Base-by-base conservation (phyloP, 805 yeast genomes). In the Saccharomyces eubayanus region DNA sequence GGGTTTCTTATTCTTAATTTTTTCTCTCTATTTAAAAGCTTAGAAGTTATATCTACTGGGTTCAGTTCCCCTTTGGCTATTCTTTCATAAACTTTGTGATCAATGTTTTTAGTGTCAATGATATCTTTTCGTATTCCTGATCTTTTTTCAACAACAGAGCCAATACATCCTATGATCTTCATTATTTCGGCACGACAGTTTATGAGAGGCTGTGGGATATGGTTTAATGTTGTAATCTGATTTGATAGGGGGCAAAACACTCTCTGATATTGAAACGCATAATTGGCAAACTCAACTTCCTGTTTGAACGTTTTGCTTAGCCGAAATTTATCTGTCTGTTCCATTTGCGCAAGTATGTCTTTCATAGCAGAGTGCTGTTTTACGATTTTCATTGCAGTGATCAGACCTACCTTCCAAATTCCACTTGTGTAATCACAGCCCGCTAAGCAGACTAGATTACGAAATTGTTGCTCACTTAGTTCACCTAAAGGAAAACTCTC, bases 341-440 rank as follows among this genome's bases (percentile, higher is more conserved):
- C 70, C 53, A 87, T 72, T 21, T 78, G 78, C 58, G 75, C 66
- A 5, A 87, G 56, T 1, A 85, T 78, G 41, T 80, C 73, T 10
- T 82, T 83, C 58, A 83, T 73, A 2, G 71, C 66, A 60, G 76
- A 76, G 52, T 77, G 73, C 51, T 74, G 74, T 3, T 48, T 46
- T 2, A 88, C 82, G 45, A 84, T 65, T 31, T 70, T 72, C 52
- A 85, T 78, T 0, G 97, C 95, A 28, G 84, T 85, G 50, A 81
- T 80, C 9, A 89, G 74, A 0, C 98, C 99, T 9, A 91, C 76
- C 1, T 86, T 84, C 0, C 83, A 78, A 6, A 92, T 73, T 0
- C 99, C 98, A 52, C 81, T 81, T 0, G 96, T 87, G 63, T 92
- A 92, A 66, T 92, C 99, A 71, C 99, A 92, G 0, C 99, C 99